Evolutionary conservation across 371 early-diverging fungal genomes (phyloP), one percentile per base, ranked within the genome.

Genomic region (Parasitella parasitica): DNA sequence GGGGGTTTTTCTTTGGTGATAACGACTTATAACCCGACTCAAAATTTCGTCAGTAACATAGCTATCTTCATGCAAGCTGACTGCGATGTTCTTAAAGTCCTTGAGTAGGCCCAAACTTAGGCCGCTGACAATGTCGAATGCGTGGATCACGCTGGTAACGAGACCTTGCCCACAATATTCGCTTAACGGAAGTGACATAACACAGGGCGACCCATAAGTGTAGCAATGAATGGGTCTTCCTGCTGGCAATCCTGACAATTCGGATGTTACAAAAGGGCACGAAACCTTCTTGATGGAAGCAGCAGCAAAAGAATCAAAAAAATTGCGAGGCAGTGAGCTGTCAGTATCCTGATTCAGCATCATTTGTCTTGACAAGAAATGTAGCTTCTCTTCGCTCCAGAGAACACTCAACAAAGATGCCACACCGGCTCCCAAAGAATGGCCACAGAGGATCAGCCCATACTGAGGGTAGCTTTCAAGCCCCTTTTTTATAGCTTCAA

Each of bases 361-460:
- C 49, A 57, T 30, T n/a, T 76, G 63, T 24, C 77, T 72, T 12
- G 75, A 61, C 41, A 70, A 35, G 48, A 66, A 76, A 4, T 70
- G 72, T 30, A 66, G 58, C 57, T 70, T 60, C 59, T 84, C 77
- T 68, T 78, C 67, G 57, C 84, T 72, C 94, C 92, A 93, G 11
- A 94, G 64, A 5, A 93, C 73, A 16, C 87, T 70, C 4, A 94
- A 59, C 34, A 94, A 59, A 2, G 87, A 73, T 0, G 89, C 90
- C 4, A 93, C 92, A 4, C 93, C 94, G 22, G 88, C 94, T 43
- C 93, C 94, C 4, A 94, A 66, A 2, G 89, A 89, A 62, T 94
- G 94, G 0, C 94, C 94, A 35, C 90, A 90, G 8, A 93, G 62
- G 1, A 92, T 87, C 27, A 93, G 77, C 0, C 91, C 91, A 63